These are phyloP conservation scores for Silene conica DNA, from an alignment of 148 eudicot species.

Conservation along the genomic window DNA sequence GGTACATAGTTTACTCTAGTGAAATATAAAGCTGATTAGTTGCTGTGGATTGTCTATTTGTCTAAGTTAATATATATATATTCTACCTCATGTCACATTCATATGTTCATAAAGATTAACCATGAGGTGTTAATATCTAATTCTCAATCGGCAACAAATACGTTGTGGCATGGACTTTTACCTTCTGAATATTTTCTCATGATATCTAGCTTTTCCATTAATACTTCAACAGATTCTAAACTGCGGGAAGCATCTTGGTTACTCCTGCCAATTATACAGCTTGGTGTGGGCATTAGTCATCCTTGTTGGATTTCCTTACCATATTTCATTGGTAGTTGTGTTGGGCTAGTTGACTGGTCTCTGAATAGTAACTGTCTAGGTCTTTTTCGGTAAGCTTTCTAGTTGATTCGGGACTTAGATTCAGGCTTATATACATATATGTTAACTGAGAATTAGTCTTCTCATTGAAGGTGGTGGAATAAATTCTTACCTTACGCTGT, in stretches of 20 bases:
- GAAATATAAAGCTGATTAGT: not conserved
- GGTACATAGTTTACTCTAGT: not conserved
- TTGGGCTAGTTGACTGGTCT: constrained; percentile 47
- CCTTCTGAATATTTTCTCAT: not conserved
- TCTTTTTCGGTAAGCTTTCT: constrained; percentile 34
- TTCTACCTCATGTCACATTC: not conserved
- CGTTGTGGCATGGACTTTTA: not conserved
- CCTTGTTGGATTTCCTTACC: constrained; percentile 44
- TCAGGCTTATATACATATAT: not conserved
- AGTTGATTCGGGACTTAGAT: not conserved
- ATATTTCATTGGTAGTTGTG: constrained; percentile 42
- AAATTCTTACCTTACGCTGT: constrained; percentile 22
- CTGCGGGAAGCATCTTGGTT: constrained; percentile 31
- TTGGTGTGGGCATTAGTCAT: constrained; percentile 34
- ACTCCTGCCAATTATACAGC: constrained; percentile 38
- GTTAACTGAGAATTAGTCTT: not conserved
- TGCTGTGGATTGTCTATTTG: not conserved
- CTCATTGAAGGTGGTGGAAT: constrained; percentile 23
- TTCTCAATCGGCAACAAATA: not conserved
- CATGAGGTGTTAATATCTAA: constrained; percentile 1
- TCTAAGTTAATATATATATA: not conserved
- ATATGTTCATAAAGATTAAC: not conserved
- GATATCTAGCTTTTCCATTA: constrained; percentile 10
- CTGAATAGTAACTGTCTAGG: constrained; percentile 37
- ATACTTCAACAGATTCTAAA: constrained; percentile 30